Evolutionary conservation across 1,284 basidiomycete genomes (phyloP).

Genomic region (Cerrena zonata): DNA sequence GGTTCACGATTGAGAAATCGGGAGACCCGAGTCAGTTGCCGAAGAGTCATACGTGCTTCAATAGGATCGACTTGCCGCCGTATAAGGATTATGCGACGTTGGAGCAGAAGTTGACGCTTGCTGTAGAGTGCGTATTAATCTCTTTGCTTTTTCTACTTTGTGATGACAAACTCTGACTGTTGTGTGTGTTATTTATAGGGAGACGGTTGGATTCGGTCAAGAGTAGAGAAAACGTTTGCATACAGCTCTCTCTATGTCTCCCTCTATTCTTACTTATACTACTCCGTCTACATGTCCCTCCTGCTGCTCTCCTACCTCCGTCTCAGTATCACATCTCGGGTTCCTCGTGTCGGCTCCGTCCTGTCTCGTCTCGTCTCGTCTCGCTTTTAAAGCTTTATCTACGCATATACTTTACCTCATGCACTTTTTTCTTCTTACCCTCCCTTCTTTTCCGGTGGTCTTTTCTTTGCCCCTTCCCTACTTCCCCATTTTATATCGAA

Average conservation of each 20-base stretch:
- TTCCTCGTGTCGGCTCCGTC: too few relatives aligned
- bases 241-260: not conserved
- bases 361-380: not conserved
- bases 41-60: slow-evolving; percentile 89
- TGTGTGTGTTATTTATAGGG: slow-evolving; percentile 23
- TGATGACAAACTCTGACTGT: slow-evolving; percentile 7
- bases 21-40: slow-evolving; percentile 89
- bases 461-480: too few relatives aligned
- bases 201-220: slow-evolving; percentile 43
- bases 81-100: slow-evolving; percentile 87
- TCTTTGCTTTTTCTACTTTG: slow-evolving; percentile 5
- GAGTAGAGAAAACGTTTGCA: slow-evolving; percentile 27
- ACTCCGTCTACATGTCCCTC: not conserved
- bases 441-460: too few relatives aligned
- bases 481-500: too few relatives aligned
- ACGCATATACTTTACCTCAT: not conserved
- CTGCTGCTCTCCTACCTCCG: not conserved
- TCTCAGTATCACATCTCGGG: not conserved
- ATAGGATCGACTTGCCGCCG: slow-evolving; percentile 84
- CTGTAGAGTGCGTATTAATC: slow-evolving; percentile 68
- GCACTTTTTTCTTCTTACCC: not conserved
- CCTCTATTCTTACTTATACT: not conserved
- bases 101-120: slow-evolving; percentile 84
- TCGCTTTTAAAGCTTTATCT: not conserved
- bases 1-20: slow-evolving; percentile 94